These are phyloP conservation scores for Termitomyces sp. DNA, from an alignment of 768 basidiomycete genomes.

Conservation along the genomic window DNA sequence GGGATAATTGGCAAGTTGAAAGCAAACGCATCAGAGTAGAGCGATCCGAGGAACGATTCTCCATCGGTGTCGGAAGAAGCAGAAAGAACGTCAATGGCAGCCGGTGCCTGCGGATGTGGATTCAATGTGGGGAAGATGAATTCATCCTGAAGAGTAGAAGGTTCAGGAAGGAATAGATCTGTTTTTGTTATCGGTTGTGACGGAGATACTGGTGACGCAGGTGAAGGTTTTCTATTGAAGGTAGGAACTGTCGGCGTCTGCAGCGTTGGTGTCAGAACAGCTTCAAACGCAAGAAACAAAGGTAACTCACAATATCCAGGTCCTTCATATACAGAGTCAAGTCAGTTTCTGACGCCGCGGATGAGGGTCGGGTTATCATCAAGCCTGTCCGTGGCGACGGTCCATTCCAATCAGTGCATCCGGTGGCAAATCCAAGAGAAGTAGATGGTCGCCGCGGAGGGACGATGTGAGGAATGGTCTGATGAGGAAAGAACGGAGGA, in stretches of 20 bases:
- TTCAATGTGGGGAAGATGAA: conserved; percentile 7
- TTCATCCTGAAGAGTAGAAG: conserved; percentile 1
- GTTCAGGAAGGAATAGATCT: not conserved
- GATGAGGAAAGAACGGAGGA: conserved; percentile 18
- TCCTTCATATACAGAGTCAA: conserved; percentile 18
- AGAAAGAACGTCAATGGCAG: not conserved
- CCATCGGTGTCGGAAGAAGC: not conserved
- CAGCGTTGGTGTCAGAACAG: not conserved
- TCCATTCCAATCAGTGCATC: not conserved
- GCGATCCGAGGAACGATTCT: conserved; percentile 8
- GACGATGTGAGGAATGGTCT: conserved; percentile 16
- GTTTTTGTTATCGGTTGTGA: not conserved
- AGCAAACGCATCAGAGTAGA: conserved; percentile 6
- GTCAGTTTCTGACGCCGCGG: conserved; percentile 15
- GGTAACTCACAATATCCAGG: conserved; percentile 22
- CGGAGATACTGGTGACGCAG: not conserved
- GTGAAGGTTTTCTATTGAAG: conserved; percentile 7
- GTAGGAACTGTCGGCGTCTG: conserved; percentile 22
- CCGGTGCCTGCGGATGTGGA: not conserved
- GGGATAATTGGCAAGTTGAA: not conserved
- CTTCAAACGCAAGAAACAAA: not conserved
- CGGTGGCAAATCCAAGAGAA: conserved; percentile 21
- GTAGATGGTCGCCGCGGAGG: conserved; percentile 28
- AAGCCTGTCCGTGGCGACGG: conserved; percentile 7
- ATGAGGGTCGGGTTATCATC: conserved; percentile 16